Base-by-base conservation (phyloP, 768 basidiomycete genomes). In the Paxillus involutus region DNA sequence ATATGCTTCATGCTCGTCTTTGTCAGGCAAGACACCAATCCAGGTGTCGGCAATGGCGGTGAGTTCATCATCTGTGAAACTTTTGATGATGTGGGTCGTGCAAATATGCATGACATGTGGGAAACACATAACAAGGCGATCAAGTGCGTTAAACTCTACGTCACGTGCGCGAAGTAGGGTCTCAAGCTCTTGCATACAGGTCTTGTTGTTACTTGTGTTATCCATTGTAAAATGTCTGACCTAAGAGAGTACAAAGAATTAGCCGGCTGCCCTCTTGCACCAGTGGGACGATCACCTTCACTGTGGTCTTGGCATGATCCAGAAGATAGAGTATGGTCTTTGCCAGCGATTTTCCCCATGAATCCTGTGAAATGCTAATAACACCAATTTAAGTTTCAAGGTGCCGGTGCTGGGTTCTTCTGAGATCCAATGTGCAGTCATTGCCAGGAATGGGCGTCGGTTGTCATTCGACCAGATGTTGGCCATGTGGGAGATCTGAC, bases 121-220 rank as follows among this genome's bases (percentile, higher is more conserved):
- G 37, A 66, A 60, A 44, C 64, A 63, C 32, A 53, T 53, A 39
- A 64, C n/a, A n/a, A n/a, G n/a, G n/a, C n/a, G n/a, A n/a, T n/a
- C n/a, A n/a, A n/a, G n/a, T n/a, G n/a, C n/a, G 26, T 64, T 26
- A n/a, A 63, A 62, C 3, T 37, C n/a, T 3, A 60, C 54, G 9
- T 53, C 49, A 24, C 49, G 17, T 10, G n/a, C 44, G 3, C 4
- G 16, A 1, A 51, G 50, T 2, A 58, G 30, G 12, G 39, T 8
- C 9, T 44, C 44, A 7, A 47, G 49, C 47, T 47, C 29, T 44
- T 33, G 33, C 45, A 59, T 58, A 37, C 50, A 45, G 11, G 41
- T 45, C 21, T 48, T 39, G 42, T 63, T 21, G 49, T 61, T 62
- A 11, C 26, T 7, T 4, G 63, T 56, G 50, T 61, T 59, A 44